These are phyloP conservation scores for Cucumis hystrix DNA, from an alignment of 306 rosid genomes.

Conservation along the genomic window DNA sequence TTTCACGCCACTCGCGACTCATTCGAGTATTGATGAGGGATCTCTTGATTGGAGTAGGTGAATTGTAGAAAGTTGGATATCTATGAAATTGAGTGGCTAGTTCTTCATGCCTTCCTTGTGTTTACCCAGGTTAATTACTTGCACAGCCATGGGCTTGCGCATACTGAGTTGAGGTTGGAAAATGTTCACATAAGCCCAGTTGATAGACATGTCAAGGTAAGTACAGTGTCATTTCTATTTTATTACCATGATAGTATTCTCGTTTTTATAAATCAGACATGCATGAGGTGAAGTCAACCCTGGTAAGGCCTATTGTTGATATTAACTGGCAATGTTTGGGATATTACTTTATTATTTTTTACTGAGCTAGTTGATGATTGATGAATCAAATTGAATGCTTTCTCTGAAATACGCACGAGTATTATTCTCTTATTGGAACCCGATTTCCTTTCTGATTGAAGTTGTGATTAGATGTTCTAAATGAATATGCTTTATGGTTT, in stretches of 20 bases:
- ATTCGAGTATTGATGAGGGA: slow-evolving; percentile 88
- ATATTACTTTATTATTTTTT: not conserved
- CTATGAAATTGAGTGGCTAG: slow-evolving; percentile 3
- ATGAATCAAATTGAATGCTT: not conserved
- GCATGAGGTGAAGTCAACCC: not conserved
- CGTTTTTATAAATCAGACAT: not conserved
- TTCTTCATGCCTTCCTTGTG: slow-evolving; percentile 11
- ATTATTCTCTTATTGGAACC: not conserved
- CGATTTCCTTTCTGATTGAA: not conserved
- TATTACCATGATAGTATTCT: not conserved
- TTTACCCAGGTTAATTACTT: slow-evolving; percentile 74
- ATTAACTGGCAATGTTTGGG: not conserved
- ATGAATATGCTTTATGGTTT: not conserved
- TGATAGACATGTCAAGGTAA: slow-evolving; percentile 94
- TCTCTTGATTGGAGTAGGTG: slow-evolving; percentile 82
- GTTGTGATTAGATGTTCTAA: not conserved
- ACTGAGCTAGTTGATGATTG: not conserved
- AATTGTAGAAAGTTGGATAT: not conserved
- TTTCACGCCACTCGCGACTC: slow-evolving; percentile 74
- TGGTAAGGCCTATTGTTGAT: not conserved
- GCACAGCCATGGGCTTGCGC: slow-evolving; percentile 98
- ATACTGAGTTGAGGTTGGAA: slow-evolving; percentile 91
- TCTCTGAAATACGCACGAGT: not conserved
- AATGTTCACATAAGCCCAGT: slow-evolving; percentile 94
- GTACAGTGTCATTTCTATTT: slow-evolving; percentile 8